Evolutionary conservation across 192 early-diverging fungal genomes (phyloP), one percentile per base, ranked within the genome.

Genomic region (Backusella australiensis): DNA sequence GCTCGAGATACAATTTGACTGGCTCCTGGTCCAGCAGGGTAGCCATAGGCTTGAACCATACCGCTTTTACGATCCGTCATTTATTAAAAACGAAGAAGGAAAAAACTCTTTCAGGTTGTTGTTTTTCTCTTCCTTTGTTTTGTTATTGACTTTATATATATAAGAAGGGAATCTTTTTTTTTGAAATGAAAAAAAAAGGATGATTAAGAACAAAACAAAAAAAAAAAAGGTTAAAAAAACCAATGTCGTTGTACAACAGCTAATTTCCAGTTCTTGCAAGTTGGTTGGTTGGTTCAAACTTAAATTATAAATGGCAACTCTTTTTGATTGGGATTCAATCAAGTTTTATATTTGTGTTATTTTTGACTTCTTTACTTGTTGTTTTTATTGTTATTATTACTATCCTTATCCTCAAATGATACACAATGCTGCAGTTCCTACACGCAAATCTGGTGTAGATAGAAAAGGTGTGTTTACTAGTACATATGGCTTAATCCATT

Each of bases 1-100:
- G 82, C 82, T 53, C 82, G 69, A 15, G 78, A 80, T 6, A 83
- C 82, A 39, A 83, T 75, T 32, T 77, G 69, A n/a, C 56, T 74
- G 11, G 77, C 34, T 26, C 75, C 71, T 34, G 68, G 44, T 49
- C 65, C 34, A 19, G 71, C 19, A 44, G 75, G 72, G 71, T 83
- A 83, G 9, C 78, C 82, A 76, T 77, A 80, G 3, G 78, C 70
- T 59, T 79, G 78, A 38, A 83, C 82, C 82, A 83, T 79, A 53
- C 82, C 77, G 65, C 72, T 77, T 75, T 75, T 75, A 36, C 82
- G 75, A 79, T 83, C 82, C 26, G 77, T 59, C 82, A 83, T 83
- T 26, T 67, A 41, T 17, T 34, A 53, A 67, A 67, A 59, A 49
- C 42, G 42, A 49, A 23, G 23, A 9, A 53, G 7, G 6, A 21